phyloP scores from a whole-genome alignment of 345 rosid species.

The Cochlearia excelsa region DNA sequence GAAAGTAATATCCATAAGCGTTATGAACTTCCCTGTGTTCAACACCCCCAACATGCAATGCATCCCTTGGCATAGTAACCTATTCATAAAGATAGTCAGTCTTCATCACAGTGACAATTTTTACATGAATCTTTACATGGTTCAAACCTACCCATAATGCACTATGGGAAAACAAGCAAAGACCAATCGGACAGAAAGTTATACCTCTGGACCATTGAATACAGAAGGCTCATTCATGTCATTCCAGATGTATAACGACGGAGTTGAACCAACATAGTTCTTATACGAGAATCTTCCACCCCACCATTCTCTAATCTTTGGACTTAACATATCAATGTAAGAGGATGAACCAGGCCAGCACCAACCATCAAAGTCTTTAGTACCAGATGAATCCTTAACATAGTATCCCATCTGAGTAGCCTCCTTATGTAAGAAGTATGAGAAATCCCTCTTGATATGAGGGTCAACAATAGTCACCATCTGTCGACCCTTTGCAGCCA shows the following conservation, averaged over 20 bases:
- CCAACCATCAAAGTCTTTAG: conserved; percentile 94
- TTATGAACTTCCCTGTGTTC: conserved; percentile 97
- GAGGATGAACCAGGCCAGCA: conserved; percentile 99
- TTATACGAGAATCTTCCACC: conserved; percentile 66
- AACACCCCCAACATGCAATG: conserved; percentile 71
- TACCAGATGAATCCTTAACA: conserved; percentile 74
- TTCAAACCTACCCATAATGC: no score
- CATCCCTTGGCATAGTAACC: conserved; percentile 98
- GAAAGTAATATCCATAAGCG: conserved; percentile 89
- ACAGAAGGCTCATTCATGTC: conserved; percentile 99
- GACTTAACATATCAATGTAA: conserved; percentile 74
- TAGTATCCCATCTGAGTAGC: conserved; percentile 81
- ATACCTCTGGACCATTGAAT: conserved; percentile 99
- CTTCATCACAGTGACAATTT: not conserved
- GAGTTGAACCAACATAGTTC: conserved; percentile 83
- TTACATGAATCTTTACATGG: not conserved
- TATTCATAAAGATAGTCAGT: conserved; percentile 31
- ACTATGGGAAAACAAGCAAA: not conserved
- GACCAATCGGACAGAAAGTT: conserved; percentile 18
- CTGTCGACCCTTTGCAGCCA: conserved; percentile 86
- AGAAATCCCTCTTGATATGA: conserved; percentile 90
- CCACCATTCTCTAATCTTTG: conserved; percentile 96
- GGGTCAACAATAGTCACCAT: conserved; percentile 99
- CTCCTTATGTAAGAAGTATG: conserved; percentile 73
- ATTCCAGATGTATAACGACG: conserved; percentile 92